Percentiles rank a stretch among this genome's conserved stretches.
Evolutionary conservation across 441 rosid genomes (phyloP).

Genomic region (Pelargonium citronellum): DNA sequence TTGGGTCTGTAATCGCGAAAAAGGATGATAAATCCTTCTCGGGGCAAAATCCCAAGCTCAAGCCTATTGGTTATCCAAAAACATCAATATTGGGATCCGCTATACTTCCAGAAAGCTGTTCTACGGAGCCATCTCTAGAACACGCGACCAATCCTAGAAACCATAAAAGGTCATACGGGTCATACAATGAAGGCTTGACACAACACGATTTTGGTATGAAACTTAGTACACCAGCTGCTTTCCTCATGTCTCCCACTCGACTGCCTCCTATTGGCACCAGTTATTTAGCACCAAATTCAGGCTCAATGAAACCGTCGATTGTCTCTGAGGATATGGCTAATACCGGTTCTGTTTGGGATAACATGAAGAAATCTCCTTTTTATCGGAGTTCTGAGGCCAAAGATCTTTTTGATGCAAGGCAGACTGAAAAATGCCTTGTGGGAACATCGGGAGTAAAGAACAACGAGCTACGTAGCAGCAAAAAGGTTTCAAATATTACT

Average conservation of each 20-base stretch:
- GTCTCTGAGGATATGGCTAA: conserved; percentile 15
- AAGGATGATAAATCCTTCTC: conserved; percentile 25
- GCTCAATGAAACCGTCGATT: conserved; percentile 19
- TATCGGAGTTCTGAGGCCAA: conserved; percentile 26
- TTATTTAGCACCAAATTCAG: conserved; percentile 16
- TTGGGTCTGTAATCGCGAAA: conserved; percentile 23
- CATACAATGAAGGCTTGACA: conserved; percentile 27
- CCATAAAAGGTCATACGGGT: conserved; percentile 25
- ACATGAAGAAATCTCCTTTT: conserved; percentile 33
- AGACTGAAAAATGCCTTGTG: no score
- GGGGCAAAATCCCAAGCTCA: conserved; percentile 26
- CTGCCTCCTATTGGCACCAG: conserved; percentile 24
- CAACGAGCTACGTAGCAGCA: conserved; percentile 26
- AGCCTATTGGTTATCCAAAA: conserved; percentile 31
- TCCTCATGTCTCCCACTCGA: conserved; percentile 24
- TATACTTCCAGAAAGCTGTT: conserved; percentile 29
- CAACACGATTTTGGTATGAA: conserved; percentile 23
- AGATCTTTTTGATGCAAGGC: conserved; percentile 32
- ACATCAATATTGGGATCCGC: conserved; percentile 32
- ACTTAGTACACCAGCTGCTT: conserved; percentile 23
- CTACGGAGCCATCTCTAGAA: conserved; percentile 30
- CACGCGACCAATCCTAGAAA: conserved; percentile 26
- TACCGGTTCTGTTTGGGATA: conserved; percentile 19
- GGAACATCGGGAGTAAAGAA: conserved; percentile 26
- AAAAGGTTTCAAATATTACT: conserved; percentile 24